A percentile compares a stretch with the other conserved stretches of the same genome.
Conservation (phyloP, 1,284 basidiomycete genomes). For the Ustilago shanxiensis region DNA sequence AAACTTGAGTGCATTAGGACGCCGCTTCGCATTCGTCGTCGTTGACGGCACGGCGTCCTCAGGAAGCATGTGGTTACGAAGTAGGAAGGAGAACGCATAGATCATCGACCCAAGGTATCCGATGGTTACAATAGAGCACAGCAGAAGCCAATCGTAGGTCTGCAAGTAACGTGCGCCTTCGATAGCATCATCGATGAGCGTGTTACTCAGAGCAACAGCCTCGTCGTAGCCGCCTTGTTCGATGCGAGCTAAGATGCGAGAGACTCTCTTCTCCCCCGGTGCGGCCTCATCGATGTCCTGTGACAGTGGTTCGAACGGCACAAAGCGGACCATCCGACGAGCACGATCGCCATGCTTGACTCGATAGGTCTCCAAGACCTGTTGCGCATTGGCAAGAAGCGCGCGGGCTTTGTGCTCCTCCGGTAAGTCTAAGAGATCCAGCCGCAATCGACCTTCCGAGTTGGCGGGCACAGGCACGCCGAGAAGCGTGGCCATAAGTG, state of each 20-base stretch:
- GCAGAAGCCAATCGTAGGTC: constrained; percentile 83
- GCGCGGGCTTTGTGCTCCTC: constrained; percentile 74
- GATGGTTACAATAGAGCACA: constrained; percentile 78
- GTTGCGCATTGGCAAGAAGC: constrained; percentile 81
- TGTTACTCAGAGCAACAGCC: constrained; percentile 74
- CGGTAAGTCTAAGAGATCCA: constrained; percentile 63
- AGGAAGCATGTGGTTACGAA: constrained; percentile 54
- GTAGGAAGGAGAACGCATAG: constrained; percentile 64
- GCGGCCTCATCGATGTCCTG: background rate
- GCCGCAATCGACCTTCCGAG: constrained; percentile 69
- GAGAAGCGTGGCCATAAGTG: constrained; percentile 76
- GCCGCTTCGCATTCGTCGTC: background rate
- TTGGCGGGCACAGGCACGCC: constrained; percentile 68
- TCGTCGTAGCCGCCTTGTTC: constrained; percentile 72
- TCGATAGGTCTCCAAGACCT: constrained; percentile 83
- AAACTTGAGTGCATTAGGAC: constrained; percentile 21
- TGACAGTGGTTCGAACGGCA: constrained; percentile 41
- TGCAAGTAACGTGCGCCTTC: constrained; percentile 84
- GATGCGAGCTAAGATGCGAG: constrained; percentile 69
- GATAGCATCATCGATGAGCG: constrained; percentile 76
- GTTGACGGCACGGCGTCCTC: constrained; percentile 8
- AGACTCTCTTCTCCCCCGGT: constrained; percentile 71
- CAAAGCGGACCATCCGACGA: constrained; percentile 51
- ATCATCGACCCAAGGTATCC: constrained; percentile 84
- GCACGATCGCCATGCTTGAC: constrained; percentile 75